Evolutionary conservation across 1,284 basidiomycete species (phyloP).

Genomic region (Ceratobasidium theobromae): DNA sequence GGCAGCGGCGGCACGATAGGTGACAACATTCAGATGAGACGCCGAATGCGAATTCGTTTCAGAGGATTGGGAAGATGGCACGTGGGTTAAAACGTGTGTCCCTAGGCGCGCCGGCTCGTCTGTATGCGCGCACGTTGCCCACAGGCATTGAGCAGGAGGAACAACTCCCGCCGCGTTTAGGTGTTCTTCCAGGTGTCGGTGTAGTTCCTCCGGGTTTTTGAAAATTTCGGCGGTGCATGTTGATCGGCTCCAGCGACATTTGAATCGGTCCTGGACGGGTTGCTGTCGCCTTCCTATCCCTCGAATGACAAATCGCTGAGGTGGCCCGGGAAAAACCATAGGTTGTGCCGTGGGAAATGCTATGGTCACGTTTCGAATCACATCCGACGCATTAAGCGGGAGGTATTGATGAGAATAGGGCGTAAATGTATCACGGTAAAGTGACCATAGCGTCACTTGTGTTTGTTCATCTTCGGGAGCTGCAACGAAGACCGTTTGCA

Average conservation of each 20-base stretch:
- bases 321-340: conserved; percentile 72
- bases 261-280: conserved; percentile 57
- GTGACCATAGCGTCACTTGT: conserved; percentile 87
- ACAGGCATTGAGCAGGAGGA: conserved; percentile 55
- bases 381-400: conserved; percentile 75
- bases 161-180: conserved; percentile 52
- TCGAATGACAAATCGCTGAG: conserved; percentile 75
- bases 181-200: conserved; percentile 55
- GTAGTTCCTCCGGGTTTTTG: conserved; percentile 58
- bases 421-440: conserved; percentile 74
- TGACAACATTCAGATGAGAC: conserved; percentile 62
- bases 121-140: conserved; percentile 61
- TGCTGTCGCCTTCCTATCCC: conserved; percentile 67
- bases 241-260: conserved; percentile 66
- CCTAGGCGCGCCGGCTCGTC: conserved; percentile 53
- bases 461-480: conserved; percentile 74
- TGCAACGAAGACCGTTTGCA: conserved; percentile 74
- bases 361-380: conserved; percentile 80
- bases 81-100: conserved; percentile 70
- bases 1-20: conserved; percentile 55
- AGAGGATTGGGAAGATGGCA: conserved; percentile 59
- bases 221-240: conserved; percentile 55
- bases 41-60: conserved; percentile 64
- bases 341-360: conserved; percentile 79
- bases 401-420: conserved; percentile 55